Base-by-base conservation (phyloP, 257 asterid species). In the Plectranthus barbatus region DNA sequence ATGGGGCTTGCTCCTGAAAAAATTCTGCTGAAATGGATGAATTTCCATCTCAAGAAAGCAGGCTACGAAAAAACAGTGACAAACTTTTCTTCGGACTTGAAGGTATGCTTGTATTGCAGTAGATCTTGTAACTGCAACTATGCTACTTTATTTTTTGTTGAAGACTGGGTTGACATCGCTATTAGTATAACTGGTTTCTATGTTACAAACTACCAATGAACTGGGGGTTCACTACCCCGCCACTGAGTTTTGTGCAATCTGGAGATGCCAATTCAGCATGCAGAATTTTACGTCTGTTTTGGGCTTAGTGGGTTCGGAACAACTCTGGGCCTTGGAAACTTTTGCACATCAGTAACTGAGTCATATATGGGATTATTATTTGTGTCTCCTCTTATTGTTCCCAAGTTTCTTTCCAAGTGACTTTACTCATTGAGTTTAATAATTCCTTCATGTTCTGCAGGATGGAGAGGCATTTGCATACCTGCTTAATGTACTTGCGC, bases 1-100 rank as follows among this genome's bases (percentile, higher is more conserved):
- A 73, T 92, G 86, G 96, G 95, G 54, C 90, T 92, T 75, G 95
- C 96, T 50, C 96, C 98, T n/a, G 98, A 92, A 78, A 92, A 92
- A 70, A 71, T 92, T 60, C 86, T 92, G 46, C 76, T 88, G 66
- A 92, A 83, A 69, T 92, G 98, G 98, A 91, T 86, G 98, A 91
- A 91, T 79, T 91, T 91, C 79, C 98, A 88, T 81, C 96, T 91
- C 21, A 86, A 84, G 73, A 88, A 84, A 85, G 96, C 83, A 4
- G 98, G 98, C 65, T 92, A 88, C 81, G 65, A 86, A 59, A 92
- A 86, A 71, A 76, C 81, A 42, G 96, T 92, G 48, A 13, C 95
- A 57, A 92, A 92, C 78, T 92, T 92, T 81, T 78, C 96, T 55
- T 86, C 98, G 18, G 98, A 92, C 69, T 23, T 92, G 79, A 92